These are phyloP conservation scores for Fusarium heterosporum DNA, from an alignment of 2,329 filamentous ascomycete genomes.

Conservation along the genomic window DNA sequence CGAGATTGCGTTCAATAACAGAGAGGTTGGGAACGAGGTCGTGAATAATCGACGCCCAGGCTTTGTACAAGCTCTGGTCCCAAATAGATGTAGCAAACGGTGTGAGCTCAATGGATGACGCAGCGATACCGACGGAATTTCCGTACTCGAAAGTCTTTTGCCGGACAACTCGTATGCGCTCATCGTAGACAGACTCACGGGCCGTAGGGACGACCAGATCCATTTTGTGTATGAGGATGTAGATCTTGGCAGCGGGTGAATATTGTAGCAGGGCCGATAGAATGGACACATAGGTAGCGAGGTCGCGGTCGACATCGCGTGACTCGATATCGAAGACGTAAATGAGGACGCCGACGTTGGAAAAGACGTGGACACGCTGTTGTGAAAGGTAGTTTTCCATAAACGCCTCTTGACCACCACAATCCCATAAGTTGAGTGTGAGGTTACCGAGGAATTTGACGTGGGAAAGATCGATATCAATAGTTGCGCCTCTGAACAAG, in stretches of 20 bases:
- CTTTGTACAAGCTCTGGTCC: conserved; percentile 98
- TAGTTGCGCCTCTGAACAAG: conserved; percentile 79
- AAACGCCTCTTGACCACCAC: conserved; percentile 97
- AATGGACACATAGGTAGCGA: conserved; percentile 91
- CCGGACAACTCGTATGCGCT: conserved; percentile 81
- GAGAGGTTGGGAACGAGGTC: conserved; percentile 94
- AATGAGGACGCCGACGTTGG: conserved; percentile 94
- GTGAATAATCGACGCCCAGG: conserved; percentile 98
- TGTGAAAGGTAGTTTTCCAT: conserved; percentile 98
- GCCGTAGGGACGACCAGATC: conserved; percentile 87
- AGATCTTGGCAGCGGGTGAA: conserved; percentile 84
- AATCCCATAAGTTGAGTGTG: conserved; percentile 98
- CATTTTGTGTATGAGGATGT: conserved; percentile 98
- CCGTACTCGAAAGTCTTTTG: conserved; percentile 74
- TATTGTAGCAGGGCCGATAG: conserved; percentile 89
- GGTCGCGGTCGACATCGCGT: conserved; percentile 90
- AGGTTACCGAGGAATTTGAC: conserved; percentile 99
- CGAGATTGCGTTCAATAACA: conserved; percentile 87
- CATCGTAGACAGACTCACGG: conserved; percentile 85
- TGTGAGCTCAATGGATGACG: conserved; percentile 71
- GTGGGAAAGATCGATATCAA: conserved; percentile 97
- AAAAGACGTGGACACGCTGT: conserved; percentile 96
- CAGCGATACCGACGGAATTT: conserved; percentile 50
- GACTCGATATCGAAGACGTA: conserved; percentile 99
- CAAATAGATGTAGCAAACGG: conserved; percentile 97